Percentiles rank a stretch among this genome's conserved stretches.
Conservation (phyloP, 2,329 filamentous ascomycete species). For the Microdochium nivale region DNA sequence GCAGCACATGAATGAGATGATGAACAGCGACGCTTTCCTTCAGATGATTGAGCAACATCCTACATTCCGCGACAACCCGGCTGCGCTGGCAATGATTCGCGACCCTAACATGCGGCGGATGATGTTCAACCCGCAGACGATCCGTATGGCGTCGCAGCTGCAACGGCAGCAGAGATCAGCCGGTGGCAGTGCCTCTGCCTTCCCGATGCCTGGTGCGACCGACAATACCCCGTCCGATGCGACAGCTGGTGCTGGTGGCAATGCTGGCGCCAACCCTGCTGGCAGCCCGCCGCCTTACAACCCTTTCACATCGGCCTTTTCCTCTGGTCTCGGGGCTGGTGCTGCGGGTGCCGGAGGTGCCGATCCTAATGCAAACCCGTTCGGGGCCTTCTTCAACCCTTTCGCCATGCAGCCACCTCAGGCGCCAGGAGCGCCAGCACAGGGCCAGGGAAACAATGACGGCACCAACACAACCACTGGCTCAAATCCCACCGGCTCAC, state of each 20-base stretch:
- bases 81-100: constrained; percentile 75
- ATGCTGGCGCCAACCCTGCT: constrained; percentile 22
- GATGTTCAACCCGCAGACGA: constrained; percentile 83
- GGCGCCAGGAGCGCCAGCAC: constrained; percentile 15
- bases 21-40: constrained; percentile 90
- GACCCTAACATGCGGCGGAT: constrained; percentile 84
- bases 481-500: constrained; percentile 3
- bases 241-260: constrained; percentile 19
- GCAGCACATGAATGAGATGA: constrained; percentile 84
- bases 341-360: neutral
- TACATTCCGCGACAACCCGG: constrained; percentile 64
- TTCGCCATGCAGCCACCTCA: constrained; percentile 17
- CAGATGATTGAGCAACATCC: constrained; percentile 92
- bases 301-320: constrained; percentile 29
- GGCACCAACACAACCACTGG: constrained; percentile 12
- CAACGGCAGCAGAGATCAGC: constrained; percentile 66
- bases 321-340: constrained; percentile 16
- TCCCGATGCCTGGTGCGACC: constrained; percentile 86
- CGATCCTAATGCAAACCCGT: constrained; percentile 18
- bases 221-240: constrained; percentile 65
- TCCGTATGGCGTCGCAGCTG: constrained; percentile 77
- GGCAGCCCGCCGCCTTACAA: constrained; percentile 24
- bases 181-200: constrained; percentile 44
- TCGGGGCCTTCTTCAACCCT: constrained; percentile 31
- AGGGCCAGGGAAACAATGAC: constrained; percentile 13